These are phyloP conservation scores for Termitomyces sp. DNA, from an alignment of 768 basidiomycete species.

Conservation along the genomic window DNA sequence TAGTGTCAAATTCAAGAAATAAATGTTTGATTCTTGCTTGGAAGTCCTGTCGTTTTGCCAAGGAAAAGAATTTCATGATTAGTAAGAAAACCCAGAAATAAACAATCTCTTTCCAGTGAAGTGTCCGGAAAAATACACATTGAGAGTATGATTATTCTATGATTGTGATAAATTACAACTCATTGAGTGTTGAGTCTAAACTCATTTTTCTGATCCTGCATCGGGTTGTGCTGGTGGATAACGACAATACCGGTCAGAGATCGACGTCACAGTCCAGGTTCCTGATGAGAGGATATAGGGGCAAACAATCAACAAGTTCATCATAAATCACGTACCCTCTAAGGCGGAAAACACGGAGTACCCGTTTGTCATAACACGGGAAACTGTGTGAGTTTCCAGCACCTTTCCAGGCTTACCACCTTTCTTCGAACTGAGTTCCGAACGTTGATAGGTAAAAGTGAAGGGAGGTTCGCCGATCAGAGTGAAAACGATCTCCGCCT, in stretches of 20 bases:
- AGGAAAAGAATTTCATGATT: not conserved
- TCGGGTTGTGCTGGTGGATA: slow-evolving; percentile 75
- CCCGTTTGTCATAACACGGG: slow-evolving; percentile 62
- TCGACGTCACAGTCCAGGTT: slow-evolving; percentile 89
- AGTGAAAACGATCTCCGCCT: slow-evolving; percentile 90
- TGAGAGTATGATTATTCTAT: slow-evolving; percentile 9
- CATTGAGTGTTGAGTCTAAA: slow-evolving; percentile 16
- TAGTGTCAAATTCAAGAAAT: not conserved
- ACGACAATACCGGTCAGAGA: slow-evolving; percentile 85
- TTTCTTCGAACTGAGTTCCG: slow-evolving; percentile 64
- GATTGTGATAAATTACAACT: slow-evolving; percentile 12
- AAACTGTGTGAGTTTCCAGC: slow-evolving; percentile 89
- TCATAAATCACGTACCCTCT: slow-evolving; percentile 56
- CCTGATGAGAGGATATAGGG: slow-evolving; percentile 35
- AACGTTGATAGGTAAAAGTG: slow-evolving; percentile 90
- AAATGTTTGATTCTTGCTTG: not conserved
- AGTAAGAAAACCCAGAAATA: not conserved
- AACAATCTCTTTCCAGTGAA: not conserved
- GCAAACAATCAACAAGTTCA: not conserved
- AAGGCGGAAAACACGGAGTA: slow-evolving; percentile 91
- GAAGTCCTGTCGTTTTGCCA: not conserved
- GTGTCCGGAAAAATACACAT: slow-evolving; percentile 6
- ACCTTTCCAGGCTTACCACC: slow-evolving; percentile 69
- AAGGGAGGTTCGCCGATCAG: slow-evolving; percentile 92
- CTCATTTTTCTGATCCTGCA: slow-evolving; percentile 27